Evolutionary conservation across 495 filamentous ascomycete genomes (phyloP), one percentile per base, ranked within the genome.

Genomic region (Evernia prunastri): DNA sequence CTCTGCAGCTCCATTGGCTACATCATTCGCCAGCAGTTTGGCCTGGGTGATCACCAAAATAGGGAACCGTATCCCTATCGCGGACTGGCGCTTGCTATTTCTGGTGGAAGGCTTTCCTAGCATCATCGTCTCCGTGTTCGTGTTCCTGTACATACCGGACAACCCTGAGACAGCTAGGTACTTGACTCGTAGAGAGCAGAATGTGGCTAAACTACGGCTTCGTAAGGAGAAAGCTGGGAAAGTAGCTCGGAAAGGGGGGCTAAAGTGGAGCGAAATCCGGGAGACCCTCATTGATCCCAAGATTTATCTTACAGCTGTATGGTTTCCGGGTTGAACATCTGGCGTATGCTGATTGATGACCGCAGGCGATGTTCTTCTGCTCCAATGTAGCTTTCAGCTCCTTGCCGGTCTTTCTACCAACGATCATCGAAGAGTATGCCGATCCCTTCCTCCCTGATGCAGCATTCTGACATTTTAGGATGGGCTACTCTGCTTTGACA

Each of bases 1-100:
- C 66, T 85, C 84, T 7, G 84, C 84, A 0, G 84, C 84, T 7
- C 84, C 84, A 0, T 67, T 87, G 40, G 84, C 84, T 25, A 84
- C 80, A 8, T 87, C 86, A 10, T 92, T 92, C 68, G 87, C 88
- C 15, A 87, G 89, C 9, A 79, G 76, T 65, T 74, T 87, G 13
- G 84, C 84, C 23, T 87, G 82, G 80, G 56, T 79, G 39, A 84
- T 86, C 54, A 79, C 82, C 61, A 80, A 75, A 56, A 49, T 79
- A 64, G 76, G 81, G 71, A 60, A 74, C 66, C 56, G 64, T 73
- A 56, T 79, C 73, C 17, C 82, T 77, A 82, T 86, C 60, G 80
- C 84, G 8, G 78, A 81, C 17, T 87, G 84, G 84, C 78, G 84
- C 11, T 75, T 80, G 5, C 74, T 87, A 9, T 87, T 87, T 61